Percentiles rank a stretch among this genome's conserved stretches.
Evolutionary conservation across 208 protist species (phyloP).

Genomic region (Leishmania turanica): DNA sequence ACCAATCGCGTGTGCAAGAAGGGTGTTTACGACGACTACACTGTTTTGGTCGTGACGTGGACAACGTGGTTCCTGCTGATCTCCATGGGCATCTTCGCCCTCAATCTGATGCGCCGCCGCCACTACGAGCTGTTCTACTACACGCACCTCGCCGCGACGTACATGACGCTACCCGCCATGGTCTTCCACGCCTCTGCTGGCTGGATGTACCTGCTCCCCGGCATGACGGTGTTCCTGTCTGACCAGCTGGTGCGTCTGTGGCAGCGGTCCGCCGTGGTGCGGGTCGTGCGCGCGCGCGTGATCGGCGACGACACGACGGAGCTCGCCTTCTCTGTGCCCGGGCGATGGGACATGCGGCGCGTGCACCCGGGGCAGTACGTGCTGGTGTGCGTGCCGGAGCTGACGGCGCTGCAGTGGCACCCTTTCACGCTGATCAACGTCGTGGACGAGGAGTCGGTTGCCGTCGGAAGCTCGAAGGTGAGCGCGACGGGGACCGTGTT

Average conservation of each 20-base stretch:
- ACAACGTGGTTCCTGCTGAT: slow-evolving; percentile 47
- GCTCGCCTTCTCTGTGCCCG: slow-evolving; percentile 25
- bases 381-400: slow-evolving; percentile 55
- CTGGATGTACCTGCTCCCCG: slow-evolving; percentile 68
- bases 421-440: slow-evolving; percentile 55
- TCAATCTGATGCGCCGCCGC: slow-evolving; percentile 45
- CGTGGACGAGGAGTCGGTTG: slow-evolving; percentile 15
- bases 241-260: slow-evolving; percentile 54
- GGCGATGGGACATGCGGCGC: slow-evolving; percentile 6
- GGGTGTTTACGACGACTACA: slow-evolving; percentile 40
- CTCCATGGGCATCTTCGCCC: slow-evolving; percentile 47
- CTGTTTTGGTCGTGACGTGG: slow-evolving; percentile 40
- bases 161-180: slow-evolving; percentile 49
- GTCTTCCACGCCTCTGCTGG: slow-evolving; percentile 56
- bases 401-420: slow-evolving; percentile 72
- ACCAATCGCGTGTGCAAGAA: slow-evolving; percentile 18
- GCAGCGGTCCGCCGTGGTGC: slow-evolving; percentile 33
- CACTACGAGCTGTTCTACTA: slow-evolving; percentile 81
- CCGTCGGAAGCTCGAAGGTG: neutral
- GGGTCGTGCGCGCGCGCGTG: slow-evolving; percentile 20
- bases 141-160: slow-evolving; percentile 49
- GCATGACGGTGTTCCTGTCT: slow-evolving; percentile 52
- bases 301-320: slow-evolving; percentile 30
- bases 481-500: slow-evolving; percentile 22
- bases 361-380: slow-evolving; percentile 47